Evolutionary conservation across 805 yeast genomes (phyloP).

Genomic region (Candida tibetensis): DNA sequence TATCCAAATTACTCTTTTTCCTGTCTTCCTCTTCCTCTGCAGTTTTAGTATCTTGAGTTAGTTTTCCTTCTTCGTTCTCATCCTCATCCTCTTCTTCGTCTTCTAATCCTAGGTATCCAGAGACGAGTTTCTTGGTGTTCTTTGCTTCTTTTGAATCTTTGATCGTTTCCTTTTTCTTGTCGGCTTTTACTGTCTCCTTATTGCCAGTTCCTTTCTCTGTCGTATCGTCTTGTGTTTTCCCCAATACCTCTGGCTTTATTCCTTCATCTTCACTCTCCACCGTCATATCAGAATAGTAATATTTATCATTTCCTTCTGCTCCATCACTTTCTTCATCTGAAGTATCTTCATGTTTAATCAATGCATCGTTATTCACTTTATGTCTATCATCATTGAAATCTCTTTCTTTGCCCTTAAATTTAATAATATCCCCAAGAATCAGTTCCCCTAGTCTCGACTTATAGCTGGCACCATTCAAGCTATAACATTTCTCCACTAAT

Average conservation of each 20-base stretch:
- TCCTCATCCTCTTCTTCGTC: constrained; percentile 8
- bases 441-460: constrained; percentile 67
- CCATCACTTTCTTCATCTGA: constrained; percentile 34
- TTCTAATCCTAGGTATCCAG: constrained; percentile 9
- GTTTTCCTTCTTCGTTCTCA: constrained; percentile 2
- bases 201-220: background rate
- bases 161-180: constrained; percentile 2
- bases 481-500: constrained; percentile 71
- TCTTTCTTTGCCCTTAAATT: constrained; percentile 68
- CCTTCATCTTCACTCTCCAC: constrained; percentile 32
- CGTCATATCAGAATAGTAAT: constrained; percentile 44
- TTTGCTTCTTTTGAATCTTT: constrained; percentile 7
- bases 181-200: background rate
- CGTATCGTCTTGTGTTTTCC: too few relatives aligned
- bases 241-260: background rate
- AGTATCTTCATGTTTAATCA: constrained; percentile 26
- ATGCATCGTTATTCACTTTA: constrained; percentile 60
- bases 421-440: constrained; percentile 76
- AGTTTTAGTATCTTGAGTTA: constrained; percentile 1
- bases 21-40: constrained; percentile 1
- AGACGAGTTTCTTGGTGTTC: constrained; percentile 13
- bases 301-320: constrained; percentile 36
- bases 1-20: constrained; percentile 22
- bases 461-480: constrained; percentile 61
- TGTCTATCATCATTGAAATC: constrained; percentile 75